Conservation (phyloP, 2,329 filamentous ascomycete species). For the Exserohilum rostratum region DNA sequence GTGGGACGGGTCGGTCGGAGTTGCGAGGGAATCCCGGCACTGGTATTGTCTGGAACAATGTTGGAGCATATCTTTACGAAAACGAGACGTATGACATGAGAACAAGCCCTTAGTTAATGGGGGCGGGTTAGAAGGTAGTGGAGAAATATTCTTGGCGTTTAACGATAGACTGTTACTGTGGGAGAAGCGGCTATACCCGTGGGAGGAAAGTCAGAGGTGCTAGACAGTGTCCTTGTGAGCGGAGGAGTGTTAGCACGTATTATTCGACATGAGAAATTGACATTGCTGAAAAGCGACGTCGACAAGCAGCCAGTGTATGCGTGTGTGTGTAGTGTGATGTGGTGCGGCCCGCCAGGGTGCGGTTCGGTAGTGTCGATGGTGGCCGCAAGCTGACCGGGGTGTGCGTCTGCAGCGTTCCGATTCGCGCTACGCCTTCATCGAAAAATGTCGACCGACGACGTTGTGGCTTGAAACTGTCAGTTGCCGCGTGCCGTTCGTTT, state of each 20-base stretch:
- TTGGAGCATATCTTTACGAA: background rate
- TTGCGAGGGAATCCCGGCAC: background rate
- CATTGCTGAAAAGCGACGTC: background rate
- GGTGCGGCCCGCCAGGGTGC: background rate
- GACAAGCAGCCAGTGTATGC: background rate
- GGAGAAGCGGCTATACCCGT: slow-evolving; percentile 1
- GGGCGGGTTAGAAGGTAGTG: background rate
- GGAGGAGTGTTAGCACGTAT: background rate
- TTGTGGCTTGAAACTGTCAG: slow-evolving; percentile 13
- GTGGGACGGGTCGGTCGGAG: background rate
- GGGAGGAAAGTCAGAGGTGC: background rate
- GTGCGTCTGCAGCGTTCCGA: slow-evolving; percentile 14
- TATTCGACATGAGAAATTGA: background rate
- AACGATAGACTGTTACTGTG: slow-evolving; percentile 1
- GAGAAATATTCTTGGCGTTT: slow-evolving; percentile 6
- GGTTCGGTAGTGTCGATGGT: slow-evolving; percentile 15
- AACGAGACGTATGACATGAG: background rate
- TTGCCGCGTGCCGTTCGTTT: slow-evolving; percentile 9
- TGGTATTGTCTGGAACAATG: background rate
- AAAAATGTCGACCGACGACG: slow-evolving; percentile 24
- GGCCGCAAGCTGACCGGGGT: slow-evolving; percentile 12
- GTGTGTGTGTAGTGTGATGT: background rate
- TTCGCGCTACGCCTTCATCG: slow-evolving; percentile 18
- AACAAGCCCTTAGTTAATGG: background rate
- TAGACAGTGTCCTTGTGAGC: background rate